phyloP scores from a whole-genome alignment of 2,329 filamentous ascomycete genomes.

The Ceratocystis destructans region DNA sequence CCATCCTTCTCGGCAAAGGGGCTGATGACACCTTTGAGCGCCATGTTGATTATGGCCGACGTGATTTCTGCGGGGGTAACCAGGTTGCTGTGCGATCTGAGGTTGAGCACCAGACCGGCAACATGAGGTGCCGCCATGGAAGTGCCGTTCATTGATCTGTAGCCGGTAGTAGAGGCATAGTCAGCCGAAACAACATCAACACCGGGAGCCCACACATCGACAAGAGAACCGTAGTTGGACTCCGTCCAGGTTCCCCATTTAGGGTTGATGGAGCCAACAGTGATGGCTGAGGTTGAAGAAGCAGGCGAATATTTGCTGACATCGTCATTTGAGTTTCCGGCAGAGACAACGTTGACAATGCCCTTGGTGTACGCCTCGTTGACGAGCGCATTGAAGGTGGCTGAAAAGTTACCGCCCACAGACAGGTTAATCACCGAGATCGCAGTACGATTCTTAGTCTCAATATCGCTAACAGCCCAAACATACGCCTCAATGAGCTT shows the following conservation, averaged over 20 bases:
- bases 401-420: slow-evolving; percentile 23
- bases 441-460: slow-evolving; percentile 22
- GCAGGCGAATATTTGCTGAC: slow-evolving; percentile 21
- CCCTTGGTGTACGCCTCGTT: slow-evolving; percentile 22
- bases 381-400: slow-evolving; percentile 20
- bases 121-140: slow-evolving; percentile 31
- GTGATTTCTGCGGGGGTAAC: slow-evolving; percentile 8
- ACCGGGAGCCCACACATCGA: slow-evolving; percentile 36
- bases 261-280: slow-evolving; percentile 25
- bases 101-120: slow-evolving; percentile 16
- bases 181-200: slow-evolving; percentile 31
- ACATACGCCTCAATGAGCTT: slow-evolving; percentile 26
- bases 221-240: slow-evolving; percentile 33
- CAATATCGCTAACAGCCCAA: slow-evolving; percentile 28
- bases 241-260: slow-evolving; percentile 26
- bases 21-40: slow-evolving; percentile 9
- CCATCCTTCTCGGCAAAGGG: slow-evolving; percentile 6
- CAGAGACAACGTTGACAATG: slow-evolving; percentile 30
- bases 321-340: slow-evolving; percentile 22
- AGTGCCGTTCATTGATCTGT: slow-evolving; percentile 33
- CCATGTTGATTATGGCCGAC: slow-evolving; percentile 1
- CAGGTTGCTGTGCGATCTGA: slow-evolving; percentile 12
- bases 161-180: slow-evolving; percentile 28
- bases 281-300: slow-evolving; percentile 22
- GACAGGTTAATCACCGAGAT: slow-evolving; percentile 35